Percentiles rank a stretch among this genome's conserved stretches.
These are phyloP conservation scores for Corylus americana DNA, from an alignment of 306 rosid species.

Conservation along the genomic window DNA sequence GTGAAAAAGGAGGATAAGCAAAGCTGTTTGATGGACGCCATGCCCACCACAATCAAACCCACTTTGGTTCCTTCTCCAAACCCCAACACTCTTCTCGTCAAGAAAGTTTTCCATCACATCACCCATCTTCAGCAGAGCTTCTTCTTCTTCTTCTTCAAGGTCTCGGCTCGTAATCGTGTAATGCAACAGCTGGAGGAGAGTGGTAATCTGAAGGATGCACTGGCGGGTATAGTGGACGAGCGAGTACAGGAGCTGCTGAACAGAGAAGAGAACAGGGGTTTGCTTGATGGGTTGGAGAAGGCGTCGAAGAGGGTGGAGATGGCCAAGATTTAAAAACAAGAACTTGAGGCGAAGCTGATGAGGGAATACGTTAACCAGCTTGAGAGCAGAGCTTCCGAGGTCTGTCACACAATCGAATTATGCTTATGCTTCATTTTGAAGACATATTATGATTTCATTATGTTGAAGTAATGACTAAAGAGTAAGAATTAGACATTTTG, in stretches of 20 bases:
- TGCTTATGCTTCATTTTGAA: no score
- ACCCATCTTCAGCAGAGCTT: constrained; percentile 19
- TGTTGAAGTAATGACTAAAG: no score
- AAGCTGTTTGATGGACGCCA: constrained; percentile 17
- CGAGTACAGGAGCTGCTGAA: constrained; percentile 60
- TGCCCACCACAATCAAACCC: constrained; percentile 34
- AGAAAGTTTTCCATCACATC: constrained; percentile 20
- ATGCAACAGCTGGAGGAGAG: constrained; percentile 29
- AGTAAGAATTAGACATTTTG: no score
- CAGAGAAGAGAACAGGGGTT: constrained; percentile 60
- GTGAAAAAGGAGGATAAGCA: constrained; percentile 21
- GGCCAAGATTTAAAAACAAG: no score
- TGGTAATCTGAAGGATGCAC: constrained; percentile 42
- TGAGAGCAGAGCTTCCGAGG: no score
- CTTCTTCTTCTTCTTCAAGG: constrained; percentile 11
- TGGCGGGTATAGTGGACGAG: constrained; percentile 52
- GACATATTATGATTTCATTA: no score
- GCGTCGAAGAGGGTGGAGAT: constrained; percentile 73
- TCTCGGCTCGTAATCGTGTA: constrained; percentile 30
- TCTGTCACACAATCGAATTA: no score
- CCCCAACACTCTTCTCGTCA: constrained; percentile 20
- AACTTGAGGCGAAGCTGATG: no score
- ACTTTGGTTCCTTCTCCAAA: constrained; percentile 34
- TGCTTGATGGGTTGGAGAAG: constrained; percentile 73
- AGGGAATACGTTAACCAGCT: no score